These are phyloP conservation scores for Phytophthora lateralis DNA, from an alignment of 352 stramenopile genomes.

Conservation along the genomic window DNA sequence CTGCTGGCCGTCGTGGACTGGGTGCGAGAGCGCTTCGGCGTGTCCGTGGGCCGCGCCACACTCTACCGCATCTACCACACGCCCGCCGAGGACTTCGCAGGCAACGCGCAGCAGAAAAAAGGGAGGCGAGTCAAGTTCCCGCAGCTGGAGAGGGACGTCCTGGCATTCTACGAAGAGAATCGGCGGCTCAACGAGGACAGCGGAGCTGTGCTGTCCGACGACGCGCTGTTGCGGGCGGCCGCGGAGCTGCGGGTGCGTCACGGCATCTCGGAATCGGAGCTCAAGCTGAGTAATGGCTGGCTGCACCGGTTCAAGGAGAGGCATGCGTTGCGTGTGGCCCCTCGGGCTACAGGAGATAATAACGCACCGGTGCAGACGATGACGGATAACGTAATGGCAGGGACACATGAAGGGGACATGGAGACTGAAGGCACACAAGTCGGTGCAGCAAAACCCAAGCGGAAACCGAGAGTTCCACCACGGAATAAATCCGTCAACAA, in stretches of 20 bases:
- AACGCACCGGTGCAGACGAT: background rate
- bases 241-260: conserved; percentile 38
- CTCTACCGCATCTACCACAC: conserved; percentile 55
- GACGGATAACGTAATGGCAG: background rate
- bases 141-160: conserved; percentile 41
- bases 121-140: conserved; percentile 51
- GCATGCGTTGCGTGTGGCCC: conserved; percentile 21
- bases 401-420: background rate
- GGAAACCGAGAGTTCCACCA: conserved; percentile 22
- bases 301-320: conserved; percentile 53
- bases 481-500: conserved; percentile 1
- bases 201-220: conserved; percentile 25
- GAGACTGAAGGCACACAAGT: background rate
- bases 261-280: conserved; percentile 37
- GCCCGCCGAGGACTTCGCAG: conserved; percentile 32
- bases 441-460: conserved; percentile 5
- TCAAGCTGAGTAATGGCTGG: conserved; percentile 58
- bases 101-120: conserved; percentile 43
- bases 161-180: conserved; percentile 36
- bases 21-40: conserved; percentile 41
- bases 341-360: conserved; percentile 11
- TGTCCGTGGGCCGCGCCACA: conserved; percentile 43
- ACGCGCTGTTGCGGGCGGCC: conserved; percentile 35
- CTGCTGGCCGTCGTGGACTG: conserved; percentile 37
- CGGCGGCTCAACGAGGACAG: background rate